Percentiles rank a stretch among this genome's conserved stretches.
Evolutionary conservation across 192 early-diverging fungal genomes (phyloP).

Genomic region (Coemansia sp.): DNA sequence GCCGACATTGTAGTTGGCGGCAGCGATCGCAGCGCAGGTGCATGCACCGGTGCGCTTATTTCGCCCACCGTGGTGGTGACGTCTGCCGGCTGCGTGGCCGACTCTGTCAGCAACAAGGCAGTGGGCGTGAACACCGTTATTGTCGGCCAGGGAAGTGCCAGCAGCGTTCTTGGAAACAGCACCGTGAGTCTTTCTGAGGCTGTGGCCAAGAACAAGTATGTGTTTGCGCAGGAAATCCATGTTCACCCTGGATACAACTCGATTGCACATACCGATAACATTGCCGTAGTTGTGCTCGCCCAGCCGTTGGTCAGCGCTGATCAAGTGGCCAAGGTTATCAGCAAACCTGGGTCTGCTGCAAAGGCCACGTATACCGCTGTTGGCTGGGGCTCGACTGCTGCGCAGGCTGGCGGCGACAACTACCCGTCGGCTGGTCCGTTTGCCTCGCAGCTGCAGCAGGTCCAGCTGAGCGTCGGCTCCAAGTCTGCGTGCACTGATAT

Average conservation of each 20-base stretch:
- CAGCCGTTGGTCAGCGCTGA: constrained; percentile 31
- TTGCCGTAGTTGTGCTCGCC: constrained; percentile 36
- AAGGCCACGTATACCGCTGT: constrained; percentile 31
- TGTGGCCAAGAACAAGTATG: constrained; percentile 21
- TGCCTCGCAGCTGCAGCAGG: constrained; percentile 17
- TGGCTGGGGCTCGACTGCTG: constrained; percentile 23
- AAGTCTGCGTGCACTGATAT: constrained; percentile 39
- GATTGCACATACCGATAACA: constrained; percentile 46
- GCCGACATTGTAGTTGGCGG: constrained; percentile 26
- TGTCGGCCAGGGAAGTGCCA: constrained; percentile 33
- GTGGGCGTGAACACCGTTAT: constrained; percentile 21
- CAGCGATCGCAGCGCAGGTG: constrained; percentile 11
- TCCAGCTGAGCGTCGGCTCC: constrained; percentile 29
- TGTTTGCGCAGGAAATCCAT: constrained; percentile 18
- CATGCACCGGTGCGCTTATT: constrained; percentile 47
- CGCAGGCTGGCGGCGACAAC: not conserved
- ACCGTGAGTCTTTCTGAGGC: constrained; percentile 19
- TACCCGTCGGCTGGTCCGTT: constrained; percentile 8
- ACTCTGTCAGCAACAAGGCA: constrained; percentile 51
- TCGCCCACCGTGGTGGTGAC: constrained; percentile 36
- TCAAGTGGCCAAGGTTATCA: constrained; percentile 32
- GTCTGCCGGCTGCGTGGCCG: constrained; percentile 41
- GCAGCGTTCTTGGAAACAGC: constrained; percentile 12
- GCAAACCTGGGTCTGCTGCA: constrained; percentile 17
- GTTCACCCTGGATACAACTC: constrained; percentile 51